These are phyloP conservation scores for Ceriops tagal DNA, from an alignment of 345 rosid genomes.

Conservation along the genomic window DNA sequence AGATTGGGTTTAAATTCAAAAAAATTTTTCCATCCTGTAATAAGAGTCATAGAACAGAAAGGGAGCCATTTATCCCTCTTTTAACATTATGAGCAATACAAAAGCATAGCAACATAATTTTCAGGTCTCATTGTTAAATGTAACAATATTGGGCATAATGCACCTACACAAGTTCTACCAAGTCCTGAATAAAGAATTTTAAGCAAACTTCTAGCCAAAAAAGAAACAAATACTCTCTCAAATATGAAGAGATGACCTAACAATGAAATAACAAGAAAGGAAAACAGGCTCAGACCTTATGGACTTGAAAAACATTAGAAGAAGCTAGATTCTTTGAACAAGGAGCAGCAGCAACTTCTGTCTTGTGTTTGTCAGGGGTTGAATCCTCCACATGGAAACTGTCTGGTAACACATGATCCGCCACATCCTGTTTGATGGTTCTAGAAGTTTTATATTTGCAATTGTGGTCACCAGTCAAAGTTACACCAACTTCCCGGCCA, in stretches of 20 bases:
- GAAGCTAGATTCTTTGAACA: constrained; percentile 24
- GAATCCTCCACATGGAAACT: constrained; percentile 27
- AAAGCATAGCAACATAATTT: no score
- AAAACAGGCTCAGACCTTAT: constrained; percentile 29
- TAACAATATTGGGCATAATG: not conserved
- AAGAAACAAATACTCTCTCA: not conserved
- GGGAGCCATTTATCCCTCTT: no score
- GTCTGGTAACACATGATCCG: constrained; percentile 29
- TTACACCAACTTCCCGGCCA: constrained; percentile 30
- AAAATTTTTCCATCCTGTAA: no score
- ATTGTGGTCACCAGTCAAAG: constrained; percentile 47
- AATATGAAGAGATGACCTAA: not conserved
- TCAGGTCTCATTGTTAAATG: not conserved
- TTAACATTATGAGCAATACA: no score
- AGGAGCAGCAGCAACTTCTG: constrained; percentile 33
- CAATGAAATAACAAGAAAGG: not conserved
- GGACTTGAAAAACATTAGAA: constrained; percentile 23
- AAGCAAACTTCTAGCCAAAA: constrained; percentile 6
- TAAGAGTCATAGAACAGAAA: no score
- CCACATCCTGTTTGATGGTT: constrained; percentile 24
- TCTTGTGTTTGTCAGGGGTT: constrained; percentile 20
- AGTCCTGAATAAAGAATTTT: not conserved
- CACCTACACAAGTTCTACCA: not conserved
- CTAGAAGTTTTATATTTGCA: constrained; percentile 33
- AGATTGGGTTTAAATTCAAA: no score